Conservation (phyloP, 805 yeast species). For the Yarrowia hollandica region DNA sequence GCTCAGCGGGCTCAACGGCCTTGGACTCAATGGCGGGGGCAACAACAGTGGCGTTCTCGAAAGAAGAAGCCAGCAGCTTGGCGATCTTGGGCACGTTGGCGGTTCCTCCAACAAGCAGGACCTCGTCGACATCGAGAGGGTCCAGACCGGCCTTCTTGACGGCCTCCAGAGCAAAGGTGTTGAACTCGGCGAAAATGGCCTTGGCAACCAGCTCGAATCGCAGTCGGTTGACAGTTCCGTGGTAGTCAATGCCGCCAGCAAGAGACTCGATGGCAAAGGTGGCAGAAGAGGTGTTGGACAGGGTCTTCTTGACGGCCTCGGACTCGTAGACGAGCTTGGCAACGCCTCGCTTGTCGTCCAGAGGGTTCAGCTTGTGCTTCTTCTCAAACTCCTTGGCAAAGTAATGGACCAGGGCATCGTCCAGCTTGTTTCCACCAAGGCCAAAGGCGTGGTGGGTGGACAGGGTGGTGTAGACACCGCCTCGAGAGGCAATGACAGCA, state of each 20-base stretch:
- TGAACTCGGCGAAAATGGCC: conserved; percentile 71
- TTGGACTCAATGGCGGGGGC: conserved; percentile 76
- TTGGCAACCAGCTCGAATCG: conserved; percentile 87
- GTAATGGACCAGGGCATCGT: conserved; percentile 72
- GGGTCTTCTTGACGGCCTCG: conserved; percentile 81
- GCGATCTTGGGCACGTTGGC: conserved; percentile 92
- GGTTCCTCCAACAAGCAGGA: conserved; percentile 88
- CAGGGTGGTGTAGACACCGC: conserved; percentile 86
- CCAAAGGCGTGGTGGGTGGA: conserved; percentile 79
- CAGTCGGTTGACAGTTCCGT: conserved; percentile 88
- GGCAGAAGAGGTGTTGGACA: conserved; percentile 83
- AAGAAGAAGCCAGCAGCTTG: conserved; percentile 64
- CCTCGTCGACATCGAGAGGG: conserved; percentile 83
- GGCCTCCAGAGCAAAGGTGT: conserved; percentile 69
- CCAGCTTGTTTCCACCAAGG: conserved; percentile 87
- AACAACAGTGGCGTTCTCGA: conserved; percentile 63
- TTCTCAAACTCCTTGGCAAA: conserved; percentile 94
- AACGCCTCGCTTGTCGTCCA: conserved; percentile 74
- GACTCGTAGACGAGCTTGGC: conserved; percentile 87
- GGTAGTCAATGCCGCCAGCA: conserved; percentile 92
- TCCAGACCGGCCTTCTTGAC: conserved; percentile 84
- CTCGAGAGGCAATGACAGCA: conserved; percentile 88
- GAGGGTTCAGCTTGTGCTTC: conserved; percentile 79
- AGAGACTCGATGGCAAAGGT: conserved; percentile 92
- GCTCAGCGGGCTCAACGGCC: conserved; percentile 84